Evolutionary conservation across 148 eudicot species (phyloP), one percentile per base, ranked within the genome.

Genomic region (Nepenthes mirabilis): DNA sequence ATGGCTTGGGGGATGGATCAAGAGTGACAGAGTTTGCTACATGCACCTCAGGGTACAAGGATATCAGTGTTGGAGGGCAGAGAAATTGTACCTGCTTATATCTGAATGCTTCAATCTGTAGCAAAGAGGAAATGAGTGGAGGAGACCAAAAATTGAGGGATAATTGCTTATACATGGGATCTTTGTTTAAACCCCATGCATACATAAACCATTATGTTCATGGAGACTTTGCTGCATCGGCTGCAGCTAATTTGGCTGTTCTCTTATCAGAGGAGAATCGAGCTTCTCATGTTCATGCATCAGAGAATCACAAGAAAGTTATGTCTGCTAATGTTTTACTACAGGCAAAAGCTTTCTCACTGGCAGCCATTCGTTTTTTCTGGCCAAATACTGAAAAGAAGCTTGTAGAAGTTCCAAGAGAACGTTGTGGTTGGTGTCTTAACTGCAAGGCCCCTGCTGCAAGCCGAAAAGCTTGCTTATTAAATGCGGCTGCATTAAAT

Each of bases 341-440:
- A 66, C 98, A 93, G 77, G 67, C 60, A 57, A 93, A 88, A 83
- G 96, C 96, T 23, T 93, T 93, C 65, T 77, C 95, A 23, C 74
- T 82, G 43, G 88, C 81, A 47, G 82, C 96, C 33, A 63, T 64
- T 56, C 91, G 98, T 33, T 93, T 93, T 72, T 83, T 83, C 78
- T 93, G 98, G 98, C 98, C 98, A 7, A 79, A 78, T 74, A 66
- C 76, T 40, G 91, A 86, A 59, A 93, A 83, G 75, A 93, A 88
- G 70, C 80, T 88, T 37, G 64, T 80, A 34, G 98, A 93, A 76
- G 81, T 85, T 43, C 94, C 98, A 37, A 83, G 98, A 68, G 98
- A 93, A 76, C 87, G 98, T 65, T 93, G 98, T 72, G 82, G 91
- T 67, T 93, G 98, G 98, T 93, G 98, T 73, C 71, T 82, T 64